Evolutionary conservation across 805 yeast species (phyloP).

Genomic region (Schwanniomyces vanrijiae): DNA sequence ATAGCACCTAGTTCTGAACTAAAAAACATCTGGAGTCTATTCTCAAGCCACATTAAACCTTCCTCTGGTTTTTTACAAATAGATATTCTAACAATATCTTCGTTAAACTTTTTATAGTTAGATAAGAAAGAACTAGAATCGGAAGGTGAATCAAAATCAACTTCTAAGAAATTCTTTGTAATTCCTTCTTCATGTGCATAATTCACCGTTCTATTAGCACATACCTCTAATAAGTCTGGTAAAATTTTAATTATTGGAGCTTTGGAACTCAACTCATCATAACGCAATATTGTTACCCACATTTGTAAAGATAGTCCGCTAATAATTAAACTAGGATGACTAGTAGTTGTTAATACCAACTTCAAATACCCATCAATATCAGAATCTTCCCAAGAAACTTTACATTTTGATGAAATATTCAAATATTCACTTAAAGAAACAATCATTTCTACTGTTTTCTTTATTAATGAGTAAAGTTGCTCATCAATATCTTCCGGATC

Average conservation of each 20-base stretch:
- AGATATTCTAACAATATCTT: conserved; percentile 85
- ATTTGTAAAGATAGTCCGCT: conserved; percentile 89
- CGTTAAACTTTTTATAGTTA: conserved; percentile 79
- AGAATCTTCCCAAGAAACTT: conserved; percentile 50
- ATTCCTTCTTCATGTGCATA: conserved; percentile 67
- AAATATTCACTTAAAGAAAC: conserved; percentile 82
- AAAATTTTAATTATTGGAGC: conserved; percentile 55
- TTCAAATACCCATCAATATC: conserved; percentile 70
- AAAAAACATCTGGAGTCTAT: conserved; percentile 70
- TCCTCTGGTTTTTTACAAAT: conserved; percentile 84
- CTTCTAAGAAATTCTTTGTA: conserved; percentile 66
- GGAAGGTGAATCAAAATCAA: conserved; percentile 85
- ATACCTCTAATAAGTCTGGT: conserved; percentile 68
- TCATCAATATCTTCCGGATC: conserved; percentile 78
- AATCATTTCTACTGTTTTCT: conserved; percentile 91
- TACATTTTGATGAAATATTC: conserved; percentile 45
- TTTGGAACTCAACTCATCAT: conserved; percentile 67
- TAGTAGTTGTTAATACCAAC: conserved; percentile 77
- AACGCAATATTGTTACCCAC: conserved; percentile 89
- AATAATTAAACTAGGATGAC: conserved; percentile 82
- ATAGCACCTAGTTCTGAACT: conserved; percentile 65
- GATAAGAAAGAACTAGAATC: conserved; percentile 75
- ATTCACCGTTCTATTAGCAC: conserved; percentile 76
- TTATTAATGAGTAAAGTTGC: conserved; percentile 72
- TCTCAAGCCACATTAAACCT: conserved; percentile 79